Evolutionary conservation across 2,329 filamentous ascomycete species (phyloP), one percentile per base, ranked within the genome.

Genomic region (Grosmannia serpens): DNA sequence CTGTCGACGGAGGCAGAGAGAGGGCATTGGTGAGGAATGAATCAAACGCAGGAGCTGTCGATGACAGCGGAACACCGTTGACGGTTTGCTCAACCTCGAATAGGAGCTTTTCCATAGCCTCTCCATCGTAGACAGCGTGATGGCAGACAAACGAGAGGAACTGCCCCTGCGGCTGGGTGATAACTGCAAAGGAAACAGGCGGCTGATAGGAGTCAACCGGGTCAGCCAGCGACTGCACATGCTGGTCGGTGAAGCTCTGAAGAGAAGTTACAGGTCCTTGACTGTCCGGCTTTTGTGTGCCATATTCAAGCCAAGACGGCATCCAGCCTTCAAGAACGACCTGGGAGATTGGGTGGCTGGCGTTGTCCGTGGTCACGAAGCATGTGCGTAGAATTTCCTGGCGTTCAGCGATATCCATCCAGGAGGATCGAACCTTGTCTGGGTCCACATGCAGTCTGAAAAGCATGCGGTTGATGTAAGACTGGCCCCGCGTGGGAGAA

Each of bases 101-200:
- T 27, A 92, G 77, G 0, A 96, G 74, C 10, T 77, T 75, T 1
- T 78, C 74, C 66, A 96, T 86, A 0, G 90, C 89, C 41, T 87
- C 83, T 0, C 87, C 91, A 70, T 96, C 91, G 65, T 96, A 95
- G 0, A 96, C 74, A 2, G 89, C 88, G 71, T 96, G 91, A 65
- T 96, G 91, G 64, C 75, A 84, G 44, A 76, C 69, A 54, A 78
- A 78, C 0, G 74, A 85, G 1, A 78, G 65, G 50, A 76, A 77
- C 0, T 59, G 55, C 0, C 61, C 66, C 0, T 64, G 67, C 7
- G 65, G 64, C 1, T 62, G 54, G 3, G 69, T 64, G 11, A 82
- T 69, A 0, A 76, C 56, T 0, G 73, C 76, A 55, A 78, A 71
- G 5, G 74, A 79, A 13, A 77, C 68, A 1, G 75, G 79, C 10